Evolutionary conservation across 2,329 filamentous ascomycete species (phyloP), one percentile per base, ranked within the genome.

Genomic region (Ceratocystiopsis brevicomis): DNA sequence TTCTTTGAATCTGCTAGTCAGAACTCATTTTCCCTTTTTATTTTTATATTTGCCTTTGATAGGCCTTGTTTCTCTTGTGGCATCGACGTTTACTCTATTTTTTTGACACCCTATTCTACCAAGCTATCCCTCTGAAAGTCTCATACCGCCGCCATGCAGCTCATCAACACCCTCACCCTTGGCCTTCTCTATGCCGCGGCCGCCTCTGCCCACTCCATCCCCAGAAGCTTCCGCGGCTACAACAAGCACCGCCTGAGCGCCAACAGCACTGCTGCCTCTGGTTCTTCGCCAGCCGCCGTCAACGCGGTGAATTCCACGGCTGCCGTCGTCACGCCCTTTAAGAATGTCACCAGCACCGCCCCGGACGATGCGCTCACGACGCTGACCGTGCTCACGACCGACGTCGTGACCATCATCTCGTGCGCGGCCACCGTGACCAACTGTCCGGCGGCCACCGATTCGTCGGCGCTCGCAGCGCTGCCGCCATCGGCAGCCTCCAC

Each of bases 141-240:
- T 11, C 32, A 33, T 14, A n/a, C n/a, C 11, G 15, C n/a, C 60
- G 68, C 61, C 45, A 71, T 71, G 68, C 68, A 68, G 61, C 56
- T 65, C 49, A 47, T 41, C 21, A 54, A 57, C 48, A 49, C 61
- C 44, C 55, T 66, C 42, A 49, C 56, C 51, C 51, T 68, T 50
- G 63, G 62, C 59, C 57, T 30, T 30, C 25, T 67, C 48, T 55
- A 67, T 49, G 65, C 62, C 56, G 59, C 59, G 50, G 53, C 63
- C 41, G 56, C 60, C 43, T 53, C 57, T 40, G 68, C 66, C 54
- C 59, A 61, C 53, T 61, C 62, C 46, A 42, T 47, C 17, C 51
- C 54, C 49, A 47, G 25, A 30, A 11, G 25, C 25, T 30, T 9
- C 25, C 25, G 25, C 8, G 25, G 47, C 37, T 56, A 58, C 50